These are phyloP conservation scores for Simmondsia chinensis DNA, from an alignment of 148 eudicot species.

Conservation along the genomic window DNA sequence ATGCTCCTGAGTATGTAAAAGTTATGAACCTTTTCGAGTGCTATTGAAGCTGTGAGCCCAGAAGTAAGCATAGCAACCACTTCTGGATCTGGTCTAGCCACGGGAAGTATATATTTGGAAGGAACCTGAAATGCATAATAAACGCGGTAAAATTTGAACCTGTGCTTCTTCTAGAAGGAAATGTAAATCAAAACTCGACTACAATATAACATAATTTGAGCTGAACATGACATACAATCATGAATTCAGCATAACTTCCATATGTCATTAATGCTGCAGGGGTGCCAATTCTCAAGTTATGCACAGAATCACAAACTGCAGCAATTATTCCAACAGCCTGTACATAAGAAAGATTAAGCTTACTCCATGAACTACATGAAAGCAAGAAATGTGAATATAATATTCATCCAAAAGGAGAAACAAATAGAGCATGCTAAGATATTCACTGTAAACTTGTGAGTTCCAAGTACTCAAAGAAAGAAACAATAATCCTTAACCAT, in stretches of 20 bases:
- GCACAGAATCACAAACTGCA: conserved; percentile 67
- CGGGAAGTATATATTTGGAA: conserved; percentile 80
- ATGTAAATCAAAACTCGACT: not conserved
- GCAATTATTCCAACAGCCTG: conserved; percentile 97
- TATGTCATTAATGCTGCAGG: conserved; percentile 92
- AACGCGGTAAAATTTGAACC: not conserved
- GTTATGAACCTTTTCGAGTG: conserved; percentile 74
- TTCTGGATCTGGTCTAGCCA: conserved; percentile 91
- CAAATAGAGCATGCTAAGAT: no score
- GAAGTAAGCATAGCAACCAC: conserved; percentile 97
- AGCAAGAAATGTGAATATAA: no score
- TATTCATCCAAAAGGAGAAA: no score
- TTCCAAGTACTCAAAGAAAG: no score
- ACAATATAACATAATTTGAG: not conserved
- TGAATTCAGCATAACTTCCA: conserved; percentile 89
- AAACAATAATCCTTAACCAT: no score
- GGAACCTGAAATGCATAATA: conserved; percentile 49
- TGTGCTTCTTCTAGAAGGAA: not conserved
- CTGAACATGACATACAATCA: conserved; percentile 37
- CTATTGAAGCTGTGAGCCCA: conserved; percentile 95
- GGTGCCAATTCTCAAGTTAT: conserved; percentile 55
- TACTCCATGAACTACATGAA: not conserved
- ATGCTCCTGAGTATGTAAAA: not conserved
- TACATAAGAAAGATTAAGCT: conserved; percentile 7
- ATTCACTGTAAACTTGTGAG: no score